Percentiles rank a stretch among this genome's conserved stretches.
These are phyloP conservation scores for Arxiozyma heterogenica DNA, from an alignment of 1,139 yeast genomes.

Conservation along the genomic window DNA sequence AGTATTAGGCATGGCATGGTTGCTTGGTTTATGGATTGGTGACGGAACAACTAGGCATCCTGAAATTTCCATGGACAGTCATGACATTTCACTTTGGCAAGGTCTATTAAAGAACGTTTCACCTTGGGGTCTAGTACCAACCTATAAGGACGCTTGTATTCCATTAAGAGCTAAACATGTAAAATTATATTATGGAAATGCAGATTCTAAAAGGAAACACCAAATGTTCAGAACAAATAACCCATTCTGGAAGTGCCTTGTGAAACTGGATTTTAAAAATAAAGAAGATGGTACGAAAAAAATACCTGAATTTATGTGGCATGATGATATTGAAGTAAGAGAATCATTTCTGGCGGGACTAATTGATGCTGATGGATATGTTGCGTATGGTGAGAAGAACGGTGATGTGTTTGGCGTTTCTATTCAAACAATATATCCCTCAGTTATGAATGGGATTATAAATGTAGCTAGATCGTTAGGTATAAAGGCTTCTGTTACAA, in stretches of 20 bases:
- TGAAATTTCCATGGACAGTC: slow-evolving; percentile 21
- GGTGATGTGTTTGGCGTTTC: slow-evolving; percentile 21
- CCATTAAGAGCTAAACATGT: slow-evolving; percentile 24
- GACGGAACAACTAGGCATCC: slow-evolving; percentile 8
- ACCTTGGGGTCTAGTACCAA: slow-evolving; percentile 19
- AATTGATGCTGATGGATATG: slow-evolving; percentile 32
- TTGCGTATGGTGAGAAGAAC: slow-evolving; percentile 12
- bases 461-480: slow-evolving; percentile 37
- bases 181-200: slow-evolving; percentile 16
- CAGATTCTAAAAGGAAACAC: slow-evolving; percentile 1
- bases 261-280: slow-evolving; percentile 4
- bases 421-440: slow-evolving; percentile 18
- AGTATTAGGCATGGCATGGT: slow-evolving; percentile 20
- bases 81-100: slow-evolving; percentile 20
- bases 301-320: slow-evolving; percentile 19
- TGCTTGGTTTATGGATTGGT: slow-evolving; percentile 22
- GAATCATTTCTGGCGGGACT: slow-evolving; percentile 38
- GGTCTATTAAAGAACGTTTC: slow-evolving; percentile 23
- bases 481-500: slow-evolving; percentile 24
- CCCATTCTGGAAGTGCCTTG: slow-evolving; percentile 4
- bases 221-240: slow-evolving; percentile 1
- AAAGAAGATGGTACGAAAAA: slow-evolving; percentile 10
- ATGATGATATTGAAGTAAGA: slow-evolving; percentile 30
- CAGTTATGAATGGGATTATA: slow-evolving; percentile 28
- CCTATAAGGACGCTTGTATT: slow-evolving; percentile 1